phyloP scores from a whole-genome alignment of 352 stramenopile species.

The Phytopythium helicoides region DNA sequence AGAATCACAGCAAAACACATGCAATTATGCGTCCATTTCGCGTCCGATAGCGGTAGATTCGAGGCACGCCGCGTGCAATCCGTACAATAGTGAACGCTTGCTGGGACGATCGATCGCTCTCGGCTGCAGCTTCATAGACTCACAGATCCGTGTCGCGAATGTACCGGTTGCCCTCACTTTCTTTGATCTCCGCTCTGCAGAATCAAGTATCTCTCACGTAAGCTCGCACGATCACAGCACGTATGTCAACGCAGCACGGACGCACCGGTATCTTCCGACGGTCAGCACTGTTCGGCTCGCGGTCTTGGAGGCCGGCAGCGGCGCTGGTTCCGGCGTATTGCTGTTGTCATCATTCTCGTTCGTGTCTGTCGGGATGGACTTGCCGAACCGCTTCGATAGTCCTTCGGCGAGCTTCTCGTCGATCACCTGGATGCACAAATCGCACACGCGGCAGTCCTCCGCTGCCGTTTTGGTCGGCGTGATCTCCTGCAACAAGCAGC shows the following conservation, averaged over 20 bases:
- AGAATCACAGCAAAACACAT: no score
- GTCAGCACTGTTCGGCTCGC: slow-evolving; percentile 72
- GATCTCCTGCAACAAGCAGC: slow-evolving; percentile 46
- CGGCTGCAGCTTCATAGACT: slow-evolving; percentile 1
- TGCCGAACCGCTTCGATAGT: slow-evolving; percentile 73
- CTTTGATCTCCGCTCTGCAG: slow-evolving; percentile 82
- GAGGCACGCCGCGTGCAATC: no score
- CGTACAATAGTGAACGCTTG: no score
- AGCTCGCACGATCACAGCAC: no score
- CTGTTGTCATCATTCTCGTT: slow-evolving; percentile 36
- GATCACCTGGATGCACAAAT: slow-evolving; percentile 81
- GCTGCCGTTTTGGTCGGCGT: slow-evolving; percentile 48
- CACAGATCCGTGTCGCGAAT: slow-evolving; percentile 84
- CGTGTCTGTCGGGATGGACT: slow-evolving; percentile 17
- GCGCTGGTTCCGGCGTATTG: slow-evolving; percentile 15
- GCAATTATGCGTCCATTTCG: no score
- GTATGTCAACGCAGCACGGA: not conserved
- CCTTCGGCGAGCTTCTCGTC: slow-evolving; percentile 82
- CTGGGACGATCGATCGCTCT: no score
- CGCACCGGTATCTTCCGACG: slow-evolving; percentile 79
- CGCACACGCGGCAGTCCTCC: slow-evolving; percentile 75
- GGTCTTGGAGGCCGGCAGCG: slow-evolving; percentile 46
- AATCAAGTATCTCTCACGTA: not conserved
- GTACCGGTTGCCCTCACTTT: slow-evolving; percentile 87
- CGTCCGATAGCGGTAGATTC: no score